Evolutionary conservation across 345 rosid species (phyloP).

Genomic region (Cardamine resedifolia): DNA sequence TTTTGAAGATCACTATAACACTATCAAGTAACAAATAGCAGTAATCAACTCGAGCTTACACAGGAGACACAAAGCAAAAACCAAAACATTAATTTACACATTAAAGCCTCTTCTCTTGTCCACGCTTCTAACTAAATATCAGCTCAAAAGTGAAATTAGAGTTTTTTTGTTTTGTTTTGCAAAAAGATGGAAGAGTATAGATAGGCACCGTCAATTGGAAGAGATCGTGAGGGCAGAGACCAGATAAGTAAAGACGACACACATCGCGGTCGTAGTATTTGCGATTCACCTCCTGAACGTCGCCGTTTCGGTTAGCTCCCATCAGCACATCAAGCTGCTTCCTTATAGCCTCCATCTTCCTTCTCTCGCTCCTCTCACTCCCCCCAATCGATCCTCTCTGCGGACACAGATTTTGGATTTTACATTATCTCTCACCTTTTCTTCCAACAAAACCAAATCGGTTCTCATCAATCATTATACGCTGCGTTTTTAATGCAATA

Average conservation of each 20-base stretch:
- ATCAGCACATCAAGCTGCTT: slow-evolving; percentile 98
- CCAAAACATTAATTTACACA: background rate
- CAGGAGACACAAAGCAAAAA: background rate
- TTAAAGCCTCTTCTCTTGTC: background rate
- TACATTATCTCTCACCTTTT: no score
- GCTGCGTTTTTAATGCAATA: no score
- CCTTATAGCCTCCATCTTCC: slow-evolving; percentile 84
- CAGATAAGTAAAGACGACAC: slow-evolving; percentile 65
- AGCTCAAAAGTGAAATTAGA: slow-evolving; percentile 13
- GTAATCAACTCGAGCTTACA: background rate
- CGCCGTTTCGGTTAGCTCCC: slow-evolving; percentile 98
- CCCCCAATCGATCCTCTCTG: slow-evolving; percentile 25
- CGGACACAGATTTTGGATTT: background rate
- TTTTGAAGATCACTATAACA: background rate
- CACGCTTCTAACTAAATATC: background rate
- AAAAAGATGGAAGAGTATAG: background rate
- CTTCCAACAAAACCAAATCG: no score
- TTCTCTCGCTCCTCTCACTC: background rate
- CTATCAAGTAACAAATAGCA: background rate
- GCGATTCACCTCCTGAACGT: slow-evolving; percentile 88
- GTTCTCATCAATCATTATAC: no score
- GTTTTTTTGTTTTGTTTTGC: background rate
- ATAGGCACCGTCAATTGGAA: slow-evolving; percentile 73
- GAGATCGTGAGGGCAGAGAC: slow-evolving; percentile 46
- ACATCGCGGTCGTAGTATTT: slow-evolving; percentile 97